Evolutionary conservation across 148 eudicot genomes (phyloP).

Genomic region (Silene latifolia): DNA sequence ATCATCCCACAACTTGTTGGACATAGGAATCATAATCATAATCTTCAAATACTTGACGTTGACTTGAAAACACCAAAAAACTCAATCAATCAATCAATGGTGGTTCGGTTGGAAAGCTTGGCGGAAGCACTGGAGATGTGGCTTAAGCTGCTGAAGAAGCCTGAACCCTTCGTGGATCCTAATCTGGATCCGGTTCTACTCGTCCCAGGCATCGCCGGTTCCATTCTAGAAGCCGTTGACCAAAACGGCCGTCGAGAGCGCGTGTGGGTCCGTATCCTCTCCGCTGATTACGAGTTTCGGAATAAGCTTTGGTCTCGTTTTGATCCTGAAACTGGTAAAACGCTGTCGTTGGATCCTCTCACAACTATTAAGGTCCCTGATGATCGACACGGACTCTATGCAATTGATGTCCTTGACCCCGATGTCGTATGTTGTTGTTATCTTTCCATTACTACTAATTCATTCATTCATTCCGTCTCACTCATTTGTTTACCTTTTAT

Average conservation of each 20-base stretch:
- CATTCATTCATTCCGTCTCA: no score
- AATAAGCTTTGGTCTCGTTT: slow-evolving; percentile 83
- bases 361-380: slow-evolving; percentile 71
- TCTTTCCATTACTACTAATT: no score
- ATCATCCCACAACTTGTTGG: no score
- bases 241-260: slow-evolving; percentile 59
- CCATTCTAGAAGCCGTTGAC: slow-evolving; percentile 77
- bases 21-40: no score
- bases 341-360: slow-evolving; percentile 59
- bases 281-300: slow-evolving; percentile 73
- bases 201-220: slow-evolving; percentile 93
- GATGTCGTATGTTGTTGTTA: slow-evolving; percentile 59
- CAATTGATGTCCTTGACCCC: slow-evolving; percentile 91
- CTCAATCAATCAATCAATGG: slow-evolving; percentile 33
- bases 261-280: slow-evolving; percentile 83
- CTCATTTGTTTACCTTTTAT: no score
- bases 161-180: slow-evolving; percentile 56
- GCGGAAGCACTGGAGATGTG: slow-evolving; percentile 58
- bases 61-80: no score
- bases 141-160: slow-evolving; percentile 49
- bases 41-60: no score
- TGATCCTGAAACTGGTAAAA: slow-evolving; percentile 78
- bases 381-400: slow-evolving; percentile 82
- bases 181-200: slow-evolving; percentile 85
- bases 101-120: slow-evolving; percentile 46